phyloP scores from a whole-genome alignment of 306 rosid genomes.

The Cicer judaicum region DNA sequence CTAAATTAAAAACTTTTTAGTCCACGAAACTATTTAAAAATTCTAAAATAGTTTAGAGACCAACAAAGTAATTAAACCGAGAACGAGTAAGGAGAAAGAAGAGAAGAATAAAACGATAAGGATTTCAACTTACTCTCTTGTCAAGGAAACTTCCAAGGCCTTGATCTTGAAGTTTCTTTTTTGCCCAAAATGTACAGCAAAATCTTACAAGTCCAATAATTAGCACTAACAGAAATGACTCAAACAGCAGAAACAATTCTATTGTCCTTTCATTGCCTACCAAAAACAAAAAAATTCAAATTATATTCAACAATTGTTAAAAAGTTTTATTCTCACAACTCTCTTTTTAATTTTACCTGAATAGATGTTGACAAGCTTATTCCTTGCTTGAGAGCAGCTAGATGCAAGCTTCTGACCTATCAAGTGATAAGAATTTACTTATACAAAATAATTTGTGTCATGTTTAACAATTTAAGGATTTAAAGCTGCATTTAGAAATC shows the following conservation, averaged over 20 bases:
- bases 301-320: slow-evolving; percentile 4
- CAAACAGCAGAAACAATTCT: slow-evolving; percentile 65
- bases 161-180: slow-evolving; percentile 70
- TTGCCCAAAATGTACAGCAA: slow-evolving; percentile 73
- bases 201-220: slow-evolving; percentile 65
- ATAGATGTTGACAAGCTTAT: slow-evolving; percentile 62
- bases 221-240: slow-evolving; percentile 54
- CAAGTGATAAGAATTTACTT: slow-evolving; percentile 34
- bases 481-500: background rate
- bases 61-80: background rate
- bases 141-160: slow-evolving; percentile 70
- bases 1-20: background rate
- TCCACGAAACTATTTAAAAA: background rate
- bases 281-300: background rate
- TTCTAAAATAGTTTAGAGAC: background rate
- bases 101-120: background rate
- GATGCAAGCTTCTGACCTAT: slow-evolving; percentile 66
- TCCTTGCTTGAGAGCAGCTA: slow-evolving; percentile 76
- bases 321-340: background rate
- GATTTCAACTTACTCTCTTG: slow-evolving; percentile 58
- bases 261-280: slow-evolving; percentile 69
- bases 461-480: background rate
- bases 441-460: background rate
- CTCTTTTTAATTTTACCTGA: slow-evolving; percentile 56
- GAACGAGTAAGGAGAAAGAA: background rate